Base-by-base conservation (phyloP, 2,329 filamentous ascomycete genomes). In the Alternaria brassicae region DNA sequence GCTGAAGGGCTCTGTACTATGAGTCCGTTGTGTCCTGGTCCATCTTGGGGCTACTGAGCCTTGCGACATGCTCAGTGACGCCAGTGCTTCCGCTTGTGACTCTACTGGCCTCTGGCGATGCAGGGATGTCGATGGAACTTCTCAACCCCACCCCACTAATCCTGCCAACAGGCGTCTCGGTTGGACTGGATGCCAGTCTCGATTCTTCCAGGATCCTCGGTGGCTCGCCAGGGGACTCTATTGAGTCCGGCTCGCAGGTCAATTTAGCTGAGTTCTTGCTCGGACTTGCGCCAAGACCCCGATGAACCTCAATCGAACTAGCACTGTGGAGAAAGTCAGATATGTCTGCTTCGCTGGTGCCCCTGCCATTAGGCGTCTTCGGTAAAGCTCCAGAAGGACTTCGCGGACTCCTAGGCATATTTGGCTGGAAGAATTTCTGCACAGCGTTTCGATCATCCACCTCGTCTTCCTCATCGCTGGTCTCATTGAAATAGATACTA, bases 401-500 rank as follows among this genome's bases (percentile, higher is more conserved):
- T 44, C 56, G 63, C 2, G 68, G 54, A 4, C 48, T 53, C 44
- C 65, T 74, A 17, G 60, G 60, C 37, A 61, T 66, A 19, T 62
- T 64, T 9, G 72, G 63, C 47, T 77, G 74, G n/a, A 79, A 60
- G 56, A 76, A 78, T 40, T 69, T 74, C 60, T 78, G 74, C 6
- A 77, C 62, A 2, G 72, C 68, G 40, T 70, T 76, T n/a, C 74
- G 76, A 27, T 78, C 76, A 34, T 79, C 77, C 3, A 79, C 72
- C 15, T 80, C 80, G 36, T 83, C 82, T 5, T 79, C 79, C 34
- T 81, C 79, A 47, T 82, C 80, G 9, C 76, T 80, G n/a, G 80
- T 80, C 17, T 76, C 79, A 37, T 83, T 81, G 53, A 84, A 82
- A 54, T 82, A 81, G 2, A 62, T 62, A 21, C 83, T 82, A 53